Base-by-base conservation (phyloP, 345 rosid species). In the Gossypioides kirkii region DNA sequence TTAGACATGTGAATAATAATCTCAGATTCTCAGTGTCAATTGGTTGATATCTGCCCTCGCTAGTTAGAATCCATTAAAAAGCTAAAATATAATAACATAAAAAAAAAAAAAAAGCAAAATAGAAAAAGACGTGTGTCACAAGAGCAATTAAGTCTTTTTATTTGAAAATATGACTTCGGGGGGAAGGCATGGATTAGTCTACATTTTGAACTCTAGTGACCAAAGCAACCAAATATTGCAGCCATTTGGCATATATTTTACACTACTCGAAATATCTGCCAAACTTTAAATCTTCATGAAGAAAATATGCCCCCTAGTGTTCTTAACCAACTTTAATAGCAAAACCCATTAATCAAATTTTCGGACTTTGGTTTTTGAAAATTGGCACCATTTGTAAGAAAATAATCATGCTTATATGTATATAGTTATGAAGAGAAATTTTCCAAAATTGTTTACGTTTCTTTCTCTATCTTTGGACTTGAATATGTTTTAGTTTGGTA, bases 361-460 rank as follows among this genome's bases (percentile, higher is more conserved):
- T 3, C 14, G 10, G 45, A 45, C 77, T 68, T 36, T 28, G 25
- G 20, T 17, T 10, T 61, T 46, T 50, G 42, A 32, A 58, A 61
- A 14, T 10, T 71, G 72, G 65, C 74, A 16, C 1, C 54, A 16
- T 69, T 56, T 69, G 63, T 77, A 77, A 81, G 65, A 70, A 36
- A 32, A 6, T 60, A 77, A 79, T 77, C 86, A 83, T 78, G 79
- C 86, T 69, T 60, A 77, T 64, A 32, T 60, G 74, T 64, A 32
- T 1, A 32, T 32, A 4, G 82, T 47, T 72, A 63, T 76, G 63
- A 36, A 8, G 59, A 20, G 59, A 54, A 18, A 11, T 47, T 0
- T 12, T 26, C 3, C 1, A 10, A 12, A 2, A 22, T 65, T 22
- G 25, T 50, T 45, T 36, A 45, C 61, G 0, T 11, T n/a, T 17